Percentiles rank a stretch among this genome's conserved stretches.
Conservation (phyloP, 352 stramenopile genomes). For the Phytophthora ohioensis region DNA sequence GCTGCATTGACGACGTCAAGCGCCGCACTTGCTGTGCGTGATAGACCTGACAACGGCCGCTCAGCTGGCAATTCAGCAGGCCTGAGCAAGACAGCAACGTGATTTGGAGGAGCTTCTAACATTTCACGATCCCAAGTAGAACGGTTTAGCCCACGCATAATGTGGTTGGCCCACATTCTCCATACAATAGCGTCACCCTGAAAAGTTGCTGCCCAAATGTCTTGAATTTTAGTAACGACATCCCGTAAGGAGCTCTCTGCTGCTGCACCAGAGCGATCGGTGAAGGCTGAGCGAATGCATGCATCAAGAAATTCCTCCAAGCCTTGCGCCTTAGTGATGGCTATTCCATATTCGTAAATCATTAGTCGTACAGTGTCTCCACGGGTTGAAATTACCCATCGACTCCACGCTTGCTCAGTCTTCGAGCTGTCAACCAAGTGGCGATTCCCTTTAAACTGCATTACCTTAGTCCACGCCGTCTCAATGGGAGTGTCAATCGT, state of each 20-base stretch:
- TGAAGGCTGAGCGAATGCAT: background rate
- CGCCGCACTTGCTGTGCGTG: background rate
- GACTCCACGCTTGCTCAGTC: conserved; percentile 9
- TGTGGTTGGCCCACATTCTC: conserved; percentile 11
- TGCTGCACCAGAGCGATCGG: background rate
- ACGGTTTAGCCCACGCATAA: conserved; percentile 7
- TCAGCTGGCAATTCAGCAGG: background rate
- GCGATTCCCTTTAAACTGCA: conserved; percentile 12
- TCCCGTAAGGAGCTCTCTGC: background rate
- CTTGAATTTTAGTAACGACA: background rate
- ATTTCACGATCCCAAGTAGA: conserved; percentile 12
- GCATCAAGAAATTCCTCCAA: background rate
- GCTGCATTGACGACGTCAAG: background rate
- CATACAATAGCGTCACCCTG: conserved; percentile 3
- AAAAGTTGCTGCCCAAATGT: conserved; percentile 2
- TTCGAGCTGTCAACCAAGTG: conserved; percentile 2
- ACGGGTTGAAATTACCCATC: background rate
- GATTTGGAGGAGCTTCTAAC: background rate
- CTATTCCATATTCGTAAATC: background rate
- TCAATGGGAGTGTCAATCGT: background rate
- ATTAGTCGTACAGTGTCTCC: conserved; percentile 7
- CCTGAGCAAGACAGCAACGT: background rate
- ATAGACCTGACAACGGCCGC: background rate
- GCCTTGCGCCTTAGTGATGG: background rate
- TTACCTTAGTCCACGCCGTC: conserved; percentile 1